phyloP scores from a whole-genome alignment of 441 rosid genomes.

The Euphorbia schlechtendalii region DNA sequence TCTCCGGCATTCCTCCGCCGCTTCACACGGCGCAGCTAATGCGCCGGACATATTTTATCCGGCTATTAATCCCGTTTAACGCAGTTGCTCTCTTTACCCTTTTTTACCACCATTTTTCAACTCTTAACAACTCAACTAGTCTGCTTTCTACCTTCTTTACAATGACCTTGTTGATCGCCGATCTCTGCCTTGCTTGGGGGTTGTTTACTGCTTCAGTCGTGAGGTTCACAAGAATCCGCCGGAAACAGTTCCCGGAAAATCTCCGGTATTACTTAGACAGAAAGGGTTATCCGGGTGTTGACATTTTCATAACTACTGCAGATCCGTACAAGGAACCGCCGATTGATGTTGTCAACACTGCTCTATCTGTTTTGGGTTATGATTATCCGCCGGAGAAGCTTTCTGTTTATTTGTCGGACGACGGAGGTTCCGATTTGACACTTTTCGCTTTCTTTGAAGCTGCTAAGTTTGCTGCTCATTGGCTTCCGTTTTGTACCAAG shows the following conservation, averaged over 20 bases:
- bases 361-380: slow-evolving; percentile 63
- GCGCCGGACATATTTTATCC: no score
- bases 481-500: slow-evolving; percentile 48
- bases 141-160: slow-evolving; percentile 16
- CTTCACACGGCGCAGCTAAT: slow-evolving; percentile 40
- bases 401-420: slow-evolving; percentile 47
- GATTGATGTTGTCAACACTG: slow-evolving; percentile 57
- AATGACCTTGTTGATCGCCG: slow-evolving; percentile 37
- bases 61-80: slow-evolving; percentile 41
- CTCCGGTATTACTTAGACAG: slow-evolving; percentile 21
- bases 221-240: slow-evolving; percentile 33
- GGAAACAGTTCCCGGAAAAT: slow-evolving; percentile 42
- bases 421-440: no score
- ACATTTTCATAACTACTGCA: no score
- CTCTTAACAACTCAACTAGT: slow-evolving; percentile 27
- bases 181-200: slow-evolving; percentile 53
- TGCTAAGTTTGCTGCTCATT: slow-evolving; percentile 44
- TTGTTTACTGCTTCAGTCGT: slow-evolving; percentile 36
- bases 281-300: slow-evolving; percentile 44
- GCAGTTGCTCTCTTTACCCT: slow-evolving; percentile 40
- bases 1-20: slow-evolving; percentile 4
- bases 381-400: slow-evolving; percentile 66
- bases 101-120: slow-evolving; percentile 35
- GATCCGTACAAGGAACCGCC: slow-evolving; percentile 89
- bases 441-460: slow-evolving; percentile 56